Evolutionary conservation across 805 yeast species (phyloP), one percentile per base, ranked within the genome.

Genomic region (Pichia paraexigua): DNA sequence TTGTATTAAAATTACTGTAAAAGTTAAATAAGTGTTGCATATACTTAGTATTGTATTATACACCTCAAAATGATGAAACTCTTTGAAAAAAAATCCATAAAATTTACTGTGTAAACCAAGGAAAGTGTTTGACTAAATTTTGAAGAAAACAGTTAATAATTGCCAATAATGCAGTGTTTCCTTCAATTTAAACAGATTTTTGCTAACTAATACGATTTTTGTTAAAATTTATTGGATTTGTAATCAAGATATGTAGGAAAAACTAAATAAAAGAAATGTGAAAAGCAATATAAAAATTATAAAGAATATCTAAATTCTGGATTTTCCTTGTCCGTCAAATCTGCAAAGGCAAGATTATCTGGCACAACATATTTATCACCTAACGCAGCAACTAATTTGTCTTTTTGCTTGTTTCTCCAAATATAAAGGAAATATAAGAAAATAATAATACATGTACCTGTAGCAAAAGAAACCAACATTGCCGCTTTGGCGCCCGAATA

Each of bases 401-500:
- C 56, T 7, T 42, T 35, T 25, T 18, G n/a, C 45, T 22, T 52
- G 37, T 54, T 52, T 48, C 51, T 44, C 5, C 28, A 20, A 6
- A 24, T n/a, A 25, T 54, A 50, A 24, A 56, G 47, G n/a, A 46
- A 35, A 22, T 52, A 45, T 22, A 54, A 27, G 9, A 37, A 40
- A 27, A 35, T 11, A 25, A 54, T 21, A 17, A 47, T 35, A 41
- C 41, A 17, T 8, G 52, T 35, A 25, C 55, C 52, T n/a, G 46
- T 53, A 40, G 27, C 43, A 40, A 49, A 54, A 17, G 54, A 52
- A 18, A 51, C 59, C 22, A 57, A 27, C 55, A 56, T 54, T 18
- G 58, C 56, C 1, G 50, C 49, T 40, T 57, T 57, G 17, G 60
- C 59, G 25, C 56, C 46, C 8, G 48, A 35, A 43, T 54, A 54